Percentiles rank a stretch among this genome's conserved stretches.
Evolutionary conservation across 345 rosid genomes (phyloP).

Genomic region (Iberis pinnata): DNA sequence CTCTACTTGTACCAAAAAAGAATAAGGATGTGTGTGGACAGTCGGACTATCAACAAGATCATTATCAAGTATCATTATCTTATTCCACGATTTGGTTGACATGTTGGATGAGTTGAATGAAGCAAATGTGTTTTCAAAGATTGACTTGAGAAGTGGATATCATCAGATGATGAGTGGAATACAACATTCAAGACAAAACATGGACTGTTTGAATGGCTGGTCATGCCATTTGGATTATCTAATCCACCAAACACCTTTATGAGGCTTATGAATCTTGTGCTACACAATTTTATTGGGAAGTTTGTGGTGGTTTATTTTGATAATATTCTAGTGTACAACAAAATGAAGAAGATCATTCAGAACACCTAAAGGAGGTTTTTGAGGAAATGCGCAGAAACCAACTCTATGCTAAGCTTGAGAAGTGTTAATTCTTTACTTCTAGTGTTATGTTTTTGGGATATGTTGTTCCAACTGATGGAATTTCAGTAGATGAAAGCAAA

Average conservation of each 20-base stretch:
- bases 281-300: neutral
- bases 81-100: neutral
- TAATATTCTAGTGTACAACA: neutral
- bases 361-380: neutral
- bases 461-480: neutral
- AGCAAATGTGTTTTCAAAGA: neutral
- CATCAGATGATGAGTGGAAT: neutral
- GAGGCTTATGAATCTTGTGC: neutral
- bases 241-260: neutral
- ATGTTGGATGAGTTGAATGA: neutral
- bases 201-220: neutral
- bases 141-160: neutral
- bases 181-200: neutral
- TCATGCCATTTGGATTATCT: neutral
- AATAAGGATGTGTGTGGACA: neutral
- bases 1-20: neutral
- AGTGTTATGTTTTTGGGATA: neutral
- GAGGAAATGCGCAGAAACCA: neutral
- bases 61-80: neutral
- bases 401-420: neutral
- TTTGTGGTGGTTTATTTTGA: neutral
- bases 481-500: neutral
- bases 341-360: neutral
- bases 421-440: neutral
- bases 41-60: neutral